Evolutionary conservation across 306 rosid genomes (phyloP).

Genomic region (Chamaecrista fasciculata): DNA sequence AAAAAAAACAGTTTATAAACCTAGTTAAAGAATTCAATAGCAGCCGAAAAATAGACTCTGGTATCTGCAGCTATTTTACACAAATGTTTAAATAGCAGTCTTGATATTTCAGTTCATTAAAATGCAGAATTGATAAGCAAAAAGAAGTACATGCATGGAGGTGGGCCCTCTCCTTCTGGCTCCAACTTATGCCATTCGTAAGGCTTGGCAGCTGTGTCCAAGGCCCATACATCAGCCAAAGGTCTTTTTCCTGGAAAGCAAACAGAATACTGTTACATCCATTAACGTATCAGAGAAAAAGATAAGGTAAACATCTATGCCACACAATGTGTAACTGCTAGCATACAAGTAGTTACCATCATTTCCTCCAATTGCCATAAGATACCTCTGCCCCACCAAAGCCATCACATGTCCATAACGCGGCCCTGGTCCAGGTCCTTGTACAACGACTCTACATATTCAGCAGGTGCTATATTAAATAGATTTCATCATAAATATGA

Average conservation of each 20-base stretch:
- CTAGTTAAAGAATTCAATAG: slow-evolving; percentile 9
- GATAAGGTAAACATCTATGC: slow-evolving; percentile 4
- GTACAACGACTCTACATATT: slow-evolving; percentile 89
- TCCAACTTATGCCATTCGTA: slow-evolving; percentile 99
- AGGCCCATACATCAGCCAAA: slow-evolving; percentile 99
- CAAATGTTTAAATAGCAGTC: neutral
- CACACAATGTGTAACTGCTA: neutral
- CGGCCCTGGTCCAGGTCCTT: slow-evolving; percentile 99
- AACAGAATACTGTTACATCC: slow-evolving; percentile 23
- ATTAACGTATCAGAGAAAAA: slow-evolving; percentile 17
- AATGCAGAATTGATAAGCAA: slow-evolving; percentile 28
- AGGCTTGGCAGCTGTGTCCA: slow-evolving; percentile 99
- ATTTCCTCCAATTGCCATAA: slow-evolving; percentile 99
- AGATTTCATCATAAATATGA: slow-evolving; percentile 21
- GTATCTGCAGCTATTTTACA: slow-evolving; percentile 14
- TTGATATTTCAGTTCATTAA: slow-evolving; percentile 22
- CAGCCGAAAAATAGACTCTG: slow-evolving; percentile 10
- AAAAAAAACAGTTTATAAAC: slow-evolving; percentile 11
- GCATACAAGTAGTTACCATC: slow-evolving; percentile 63
- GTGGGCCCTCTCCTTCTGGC: slow-evolving; percentile 99
- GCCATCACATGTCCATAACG: slow-evolving; percentile 99
- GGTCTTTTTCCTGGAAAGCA: slow-evolving; percentile 89
- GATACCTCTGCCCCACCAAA: slow-evolving; percentile 99
- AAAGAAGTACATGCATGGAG: slow-evolving; percentile 93
- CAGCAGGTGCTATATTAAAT: slow-evolving; percentile 34